Conservation (phyloP, 148 eudicot species). For the Dianthus caryophyllus region DNA sequence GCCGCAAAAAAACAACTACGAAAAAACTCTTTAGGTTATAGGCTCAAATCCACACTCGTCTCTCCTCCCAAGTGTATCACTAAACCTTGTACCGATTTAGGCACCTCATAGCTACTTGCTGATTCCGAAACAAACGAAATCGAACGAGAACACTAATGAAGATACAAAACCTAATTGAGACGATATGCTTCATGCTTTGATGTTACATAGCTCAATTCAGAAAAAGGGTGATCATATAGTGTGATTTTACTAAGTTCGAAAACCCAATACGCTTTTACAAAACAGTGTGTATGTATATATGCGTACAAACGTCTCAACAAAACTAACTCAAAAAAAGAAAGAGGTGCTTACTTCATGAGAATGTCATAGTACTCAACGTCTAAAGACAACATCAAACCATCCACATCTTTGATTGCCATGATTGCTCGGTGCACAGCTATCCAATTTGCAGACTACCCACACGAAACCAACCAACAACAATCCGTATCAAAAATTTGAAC, state of each 20-base stretch:
- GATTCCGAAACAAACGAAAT: no score
- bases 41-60: no score
- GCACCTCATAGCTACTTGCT: background rate
- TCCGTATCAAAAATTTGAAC: no score
- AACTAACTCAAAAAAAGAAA: background rate
- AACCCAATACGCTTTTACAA: no score
- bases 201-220: no score
- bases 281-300: no score
- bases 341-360: conserved; percentile 75
- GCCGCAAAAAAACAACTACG: background rate
- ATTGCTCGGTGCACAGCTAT: conserved; percentile 88
- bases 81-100: background rate
- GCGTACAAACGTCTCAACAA: no score
- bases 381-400: conserved; percentile 73
- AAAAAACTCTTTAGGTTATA: background rate
- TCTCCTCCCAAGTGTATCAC: background rate
- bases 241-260: no score
- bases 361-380: conserved; percentile 94
- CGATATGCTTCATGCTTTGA: no score
- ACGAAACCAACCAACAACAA: conserved; percentile 1
- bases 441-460: conserved; percentile 89
- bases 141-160: no score
- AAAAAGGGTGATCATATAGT: no score
- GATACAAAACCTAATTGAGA: no score
- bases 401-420: conserved; percentile 94